A percentile compares a stretch with the other conserved stretches of the same genome.
These are phyloP conservation scores for Amborella trichopoda DNA, from an alignment of 164 flowering plant genomes.

Conservation along the genomic window DNA sequence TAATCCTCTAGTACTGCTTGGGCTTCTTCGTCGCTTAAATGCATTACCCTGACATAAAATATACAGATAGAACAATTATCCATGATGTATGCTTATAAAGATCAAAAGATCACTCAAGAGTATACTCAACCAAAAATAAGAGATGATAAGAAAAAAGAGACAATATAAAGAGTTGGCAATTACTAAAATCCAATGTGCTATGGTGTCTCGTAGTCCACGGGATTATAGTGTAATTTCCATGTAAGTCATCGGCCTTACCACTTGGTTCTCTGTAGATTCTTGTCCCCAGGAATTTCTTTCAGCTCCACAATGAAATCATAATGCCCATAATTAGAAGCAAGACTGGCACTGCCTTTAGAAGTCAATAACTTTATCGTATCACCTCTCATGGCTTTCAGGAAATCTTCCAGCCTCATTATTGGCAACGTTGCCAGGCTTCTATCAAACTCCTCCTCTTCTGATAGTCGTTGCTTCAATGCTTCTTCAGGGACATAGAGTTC, in stretches of 20 bases:
- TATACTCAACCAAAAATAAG: too few species aligned
- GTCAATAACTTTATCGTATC: slow-evolving; percentile 70
- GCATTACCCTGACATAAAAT: slow-evolving; percentile 48
- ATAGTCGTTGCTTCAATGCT: slow-evolving; percentile 40
- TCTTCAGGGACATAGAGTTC: slow-evolving; percentile 89
- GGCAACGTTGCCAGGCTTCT: slow-evolving; percentile 51
- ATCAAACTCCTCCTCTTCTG: slow-evolving; percentile 79
- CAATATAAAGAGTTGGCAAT: too few species aligned
- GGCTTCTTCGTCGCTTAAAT: slow-evolving; percentile 37
- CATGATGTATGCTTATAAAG: too few species aligned
- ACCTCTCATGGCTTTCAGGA: slow-evolving; percentile 35
- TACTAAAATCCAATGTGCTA: too few species aligned
- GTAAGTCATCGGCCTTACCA: slow-evolving; percentile 57
- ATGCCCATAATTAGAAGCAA: slow-evolving; percentile 13
- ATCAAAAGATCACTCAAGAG: too few species aligned
- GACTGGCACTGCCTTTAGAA: slow-evolving; percentile 30
- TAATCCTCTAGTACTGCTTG: slow-evolving; percentile 45
- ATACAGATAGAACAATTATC: neutral
- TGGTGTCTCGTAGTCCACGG: too few species aligned
- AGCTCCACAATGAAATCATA: slow-evolving; percentile 67
- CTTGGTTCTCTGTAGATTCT: slow-evolving; percentile 61
- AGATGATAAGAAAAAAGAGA: too few species aligned
- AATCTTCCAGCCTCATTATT: slow-evolving; percentile 60
- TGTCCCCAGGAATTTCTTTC: slow-evolving; percentile 78
- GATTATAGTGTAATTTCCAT: too few species aligned